Base-by-base conservation (phyloP, 257 asterid genomes). In the Thymus quinquecostatus region DNA sequence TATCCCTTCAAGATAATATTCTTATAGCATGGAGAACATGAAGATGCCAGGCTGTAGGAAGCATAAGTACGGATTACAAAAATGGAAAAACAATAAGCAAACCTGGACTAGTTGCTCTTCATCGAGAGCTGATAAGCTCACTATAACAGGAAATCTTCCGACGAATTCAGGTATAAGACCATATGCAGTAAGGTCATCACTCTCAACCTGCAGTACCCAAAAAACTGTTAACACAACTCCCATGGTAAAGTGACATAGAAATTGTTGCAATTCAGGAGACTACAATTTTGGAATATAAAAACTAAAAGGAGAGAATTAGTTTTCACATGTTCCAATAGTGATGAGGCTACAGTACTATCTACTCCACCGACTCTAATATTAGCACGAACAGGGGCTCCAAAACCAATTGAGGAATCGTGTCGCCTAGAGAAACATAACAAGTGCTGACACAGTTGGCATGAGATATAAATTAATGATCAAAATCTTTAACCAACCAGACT, bases 101-200 rank as follows among this genome's bases (percentile, higher is more conserved):
- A 92, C 98, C 95, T 87, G 89, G 78, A 90, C 88, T 74, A 92
- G 98, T 80, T 90, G 95, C 76, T 87, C 89, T 80, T 88, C 97
- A 82, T 85, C 81, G 41, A 92, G 90, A 77, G 97, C 91, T 71
- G 96, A 81, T 68, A 92, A 78, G 81, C 91, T 90, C 77, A 90
- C 93, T 72, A 92, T 78, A 76, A 90, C 82, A 11, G 98, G 98
- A 78, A 92, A 80, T 38, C 98, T 85, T 67, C 98, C 98, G 78
- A 92, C 96, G 61, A 92, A 92, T 82, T 92, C 98, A 60, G 98
- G 98, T 82, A 90, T 90, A 68, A 92, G 96, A 71, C 98, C 98
- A 75, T 92, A 88, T 40, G 96, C 88, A 55, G 93, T 88, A 65
- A 92, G 97, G 76, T 92, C 98, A 66, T 81, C 84, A 78, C 97